Conservation (phyloP, 106 monocot species). For the Ottelia alismoides region DNA sequence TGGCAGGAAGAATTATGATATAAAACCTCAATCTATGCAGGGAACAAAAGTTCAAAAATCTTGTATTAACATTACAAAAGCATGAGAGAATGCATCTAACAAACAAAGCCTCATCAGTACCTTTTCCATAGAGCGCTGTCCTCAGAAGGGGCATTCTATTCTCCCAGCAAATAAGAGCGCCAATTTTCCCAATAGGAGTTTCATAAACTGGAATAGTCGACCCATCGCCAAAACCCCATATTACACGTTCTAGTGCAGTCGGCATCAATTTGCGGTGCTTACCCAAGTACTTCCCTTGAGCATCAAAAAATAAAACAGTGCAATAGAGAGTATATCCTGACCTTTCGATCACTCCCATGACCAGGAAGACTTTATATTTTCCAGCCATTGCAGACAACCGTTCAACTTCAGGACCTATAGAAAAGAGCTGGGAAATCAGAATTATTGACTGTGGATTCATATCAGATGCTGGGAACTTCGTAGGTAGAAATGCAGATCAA, state of each 20-base stretch:
- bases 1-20: too few species aligned
- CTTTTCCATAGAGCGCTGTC: constrained; percentile 94
- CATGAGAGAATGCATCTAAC: too few species aligned
- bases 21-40: too few species aligned
- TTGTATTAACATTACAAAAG: too few species aligned
- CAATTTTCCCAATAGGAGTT: constrained; percentile 80
- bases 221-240: constrained; percentile 99
- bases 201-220: constrained; percentile 95
- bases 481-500: neutral
- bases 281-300: constrained; percentile 72
- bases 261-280: constrained; percentile 97
- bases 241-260: constrained; percentile 76
- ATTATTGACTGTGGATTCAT: too few species aligned
- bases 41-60: too few species aligned
- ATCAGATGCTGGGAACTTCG: too few species aligned
- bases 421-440: neutral
- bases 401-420: constrained; percentile 82
- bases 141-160: constrained; percentile 92
- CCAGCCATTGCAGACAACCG: constrained; percentile 77
- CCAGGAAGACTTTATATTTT: constrained; percentile 85
- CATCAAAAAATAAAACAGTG: constrained; percentile 84
- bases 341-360: constrained; percentile 96
- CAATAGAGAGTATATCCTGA: constrained; percentile 92
- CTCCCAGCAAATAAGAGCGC: constrained; percentile 98
- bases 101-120: too few species aligned